These are phyloP conservation scores for Candida germanica DNA, from an alignment of 805 yeast species.

Conservation along the genomic window DNA sequence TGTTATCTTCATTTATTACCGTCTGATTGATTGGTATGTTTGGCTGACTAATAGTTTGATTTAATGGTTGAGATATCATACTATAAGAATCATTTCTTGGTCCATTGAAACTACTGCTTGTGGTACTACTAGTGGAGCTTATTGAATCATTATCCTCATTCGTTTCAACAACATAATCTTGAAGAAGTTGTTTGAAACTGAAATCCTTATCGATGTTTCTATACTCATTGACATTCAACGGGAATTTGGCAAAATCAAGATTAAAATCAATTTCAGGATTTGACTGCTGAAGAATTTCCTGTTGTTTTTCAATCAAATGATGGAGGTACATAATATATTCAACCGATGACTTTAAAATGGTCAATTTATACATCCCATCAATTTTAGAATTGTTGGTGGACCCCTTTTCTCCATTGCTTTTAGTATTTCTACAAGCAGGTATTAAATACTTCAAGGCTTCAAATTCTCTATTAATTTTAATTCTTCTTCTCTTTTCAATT, in stretches of 20 bases:
- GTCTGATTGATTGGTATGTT: not conserved
- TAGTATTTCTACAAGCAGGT: slow-evolving; percentile 66
- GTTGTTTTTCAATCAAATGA: slow-evolving; percentile 50
- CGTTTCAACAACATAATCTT: slow-evolving; percentile 5
- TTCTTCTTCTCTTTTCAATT: slow-evolving; percentile 74
- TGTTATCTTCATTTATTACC: not conserved
- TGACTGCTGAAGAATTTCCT: slow-evolving; percentile 33
- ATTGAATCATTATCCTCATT: not conserved
- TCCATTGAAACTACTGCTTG: not conserved
- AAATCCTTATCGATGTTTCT: slow-evolving; percentile 58
- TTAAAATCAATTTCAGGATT: slow-evolving; percentile 31
- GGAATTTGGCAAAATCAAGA: slow-evolving; percentile 50
- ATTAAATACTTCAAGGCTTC: slow-evolving; percentile 74
- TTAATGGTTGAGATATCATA: not conserved
- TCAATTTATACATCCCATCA: slow-evolving; percentile 76
- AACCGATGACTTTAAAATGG: slow-evolving; percentile 78
- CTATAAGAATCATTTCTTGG: slow-evolving; percentile 4
- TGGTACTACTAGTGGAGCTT: not conserved
- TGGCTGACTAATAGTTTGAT: too few species aligned
- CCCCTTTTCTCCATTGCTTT: slow-evolving; percentile 14
- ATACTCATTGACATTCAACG: slow-evolving; percentile 56
- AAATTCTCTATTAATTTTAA: slow-evolving; percentile 78
- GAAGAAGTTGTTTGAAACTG: slow-evolving; percentile 39
- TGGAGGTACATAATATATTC: slow-evolving; percentile 75
- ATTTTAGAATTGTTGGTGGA: slow-evolving; percentile 25